Conservation (phyloP, 345 rosid genomes). For the Brassica incana region DNA sequence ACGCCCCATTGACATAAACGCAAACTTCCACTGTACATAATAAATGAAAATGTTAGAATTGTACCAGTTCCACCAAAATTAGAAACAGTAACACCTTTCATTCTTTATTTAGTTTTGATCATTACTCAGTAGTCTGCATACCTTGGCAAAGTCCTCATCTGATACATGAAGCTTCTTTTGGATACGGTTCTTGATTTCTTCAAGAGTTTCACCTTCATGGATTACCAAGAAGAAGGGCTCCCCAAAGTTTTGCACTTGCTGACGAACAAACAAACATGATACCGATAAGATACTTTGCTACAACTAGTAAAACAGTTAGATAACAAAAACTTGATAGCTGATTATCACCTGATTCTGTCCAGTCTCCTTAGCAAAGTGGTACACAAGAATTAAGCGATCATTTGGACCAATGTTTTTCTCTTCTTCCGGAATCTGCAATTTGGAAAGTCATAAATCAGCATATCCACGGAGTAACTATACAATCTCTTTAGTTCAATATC, state of each 20-base stretch:
- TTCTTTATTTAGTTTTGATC: constrained; percentile 1
- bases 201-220: constrained; percentile 86
- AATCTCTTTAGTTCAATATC: not conserved
- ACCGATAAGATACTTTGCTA: not conserved
- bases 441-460: constrained; percentile 2
- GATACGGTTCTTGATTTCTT: constrained; percentile 77
- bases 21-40: constrained; percentile 82
- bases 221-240: constrained; percentile 96
- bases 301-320: not conserved
- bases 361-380: constrained; percentile 84
- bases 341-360: constrained; percentile 72
- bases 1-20: constrained; percentile 82
- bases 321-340: not conserved
- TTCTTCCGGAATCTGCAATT: constrained; percentile 83
- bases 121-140: constrained; percentile 27
- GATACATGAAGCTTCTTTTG: constrained; percentile 91
- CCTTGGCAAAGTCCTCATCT: constrained; percentile 96
- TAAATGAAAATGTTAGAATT: not conserved
- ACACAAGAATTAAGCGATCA: constrained; percentile 89
- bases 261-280: constrained; percentile 27
- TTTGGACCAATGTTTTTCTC: constrained; percentile 90
- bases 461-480: not conserved
- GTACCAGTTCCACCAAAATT: no score
- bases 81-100: not conserved
- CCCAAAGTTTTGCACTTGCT: constrained; percentile 95